Base-by-base conservation (phyloP, 257 asterid species). In the Scutellaria barbata region DNA sequence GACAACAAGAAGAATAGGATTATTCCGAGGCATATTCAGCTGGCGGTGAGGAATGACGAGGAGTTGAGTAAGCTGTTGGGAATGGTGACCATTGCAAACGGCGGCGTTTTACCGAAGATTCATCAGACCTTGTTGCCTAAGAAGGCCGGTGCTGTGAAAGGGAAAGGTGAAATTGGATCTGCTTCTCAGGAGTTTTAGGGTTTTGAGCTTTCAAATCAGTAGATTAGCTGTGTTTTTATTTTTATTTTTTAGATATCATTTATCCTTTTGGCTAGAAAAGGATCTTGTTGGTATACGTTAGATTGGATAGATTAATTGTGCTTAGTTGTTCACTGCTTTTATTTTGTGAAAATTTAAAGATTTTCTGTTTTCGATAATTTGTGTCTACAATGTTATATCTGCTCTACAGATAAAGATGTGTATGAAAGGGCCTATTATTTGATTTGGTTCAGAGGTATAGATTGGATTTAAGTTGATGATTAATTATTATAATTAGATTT, bases 1-100 rank as follows among this genome's bases (percentile, higher is more conserved):
- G 93, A 87, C 20, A 87, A 85, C 54, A 87, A 87, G 85, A 87
- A 87, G 86, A 83, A 65, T 16, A 51, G 90, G 77, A 87, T 87
- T 2, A 35, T 81, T 18, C 93, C 93, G 0, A 76, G 93, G 82
- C 90, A 87, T 13, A 81, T 87, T 18, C 93, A 85, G 40, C 30
- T 85, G 12, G 90, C 90, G 0, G 93, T 87, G 51, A 81, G 87
- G 80, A 87, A 87, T 22, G 90, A 87, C 0, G 90, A 72, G 63
- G 93, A 85, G 81, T 66, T 85, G 46, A 71, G 86, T n/a, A 83
- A 68, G 78, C 67, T 87, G 51, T 10, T 87, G 68, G 88, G 87
- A 1, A 56, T 85, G 0, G 90, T 85, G 50, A 87, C 93, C 0
- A 87, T 87, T 40, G 90, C 90, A 1, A 85, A 67, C 25, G 93